Base-by-base conservation (phyloP, 176 grass and related monocot genomes). In the Puccinellia tenuiflora region DNA sequence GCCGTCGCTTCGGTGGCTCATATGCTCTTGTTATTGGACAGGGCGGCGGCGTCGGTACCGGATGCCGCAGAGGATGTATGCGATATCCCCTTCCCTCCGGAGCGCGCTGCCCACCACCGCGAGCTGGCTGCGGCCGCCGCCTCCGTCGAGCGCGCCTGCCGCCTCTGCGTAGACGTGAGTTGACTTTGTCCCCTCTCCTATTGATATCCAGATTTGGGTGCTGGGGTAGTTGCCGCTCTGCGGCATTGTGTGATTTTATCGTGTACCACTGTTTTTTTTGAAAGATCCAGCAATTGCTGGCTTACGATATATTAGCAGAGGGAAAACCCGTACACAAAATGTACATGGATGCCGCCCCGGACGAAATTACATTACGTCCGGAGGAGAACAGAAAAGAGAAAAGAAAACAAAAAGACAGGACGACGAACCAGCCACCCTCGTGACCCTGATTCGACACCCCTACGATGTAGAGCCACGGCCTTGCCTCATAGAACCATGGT, bases 81-180 rank as follows among this genome's bases (percentile, higher is more conserved):
- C 84, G 55, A 30, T 8, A 83, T 98, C 31, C 96, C 96, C 25
- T 98, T 95, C 47, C 80, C 68, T 17, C 72, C 63, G 9, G 88
- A 95, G 59, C 29, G 78, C 47, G 90, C 86, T 22, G 53, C 70
- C 37, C 88, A 89, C 78, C 83, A 93, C 87, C 51, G 80, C 26
- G 90, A 98, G 77, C 92, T 98, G 53, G 65, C 82, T 21, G 90
- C 88, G 1, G 90, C 89, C 18, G 66, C 83, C 24, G 88, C 85
- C n/a, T 69, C 64, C n/a, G 85, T 98, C 57, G 88, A 98, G 87
- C 83, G 79, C 47, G 90, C 96, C 66, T 95, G 92, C 81, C 81
- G 79, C 61, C 76, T 95, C 66, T 98, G 90, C 84, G 83, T 95
- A 21, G 92, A 98, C 88, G 96, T 95, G 85, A 79, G 57, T 81